Evolutionary conservation across 345 rosid species (phyloP).

Genomic region (Luvunga scandens): DNA sequence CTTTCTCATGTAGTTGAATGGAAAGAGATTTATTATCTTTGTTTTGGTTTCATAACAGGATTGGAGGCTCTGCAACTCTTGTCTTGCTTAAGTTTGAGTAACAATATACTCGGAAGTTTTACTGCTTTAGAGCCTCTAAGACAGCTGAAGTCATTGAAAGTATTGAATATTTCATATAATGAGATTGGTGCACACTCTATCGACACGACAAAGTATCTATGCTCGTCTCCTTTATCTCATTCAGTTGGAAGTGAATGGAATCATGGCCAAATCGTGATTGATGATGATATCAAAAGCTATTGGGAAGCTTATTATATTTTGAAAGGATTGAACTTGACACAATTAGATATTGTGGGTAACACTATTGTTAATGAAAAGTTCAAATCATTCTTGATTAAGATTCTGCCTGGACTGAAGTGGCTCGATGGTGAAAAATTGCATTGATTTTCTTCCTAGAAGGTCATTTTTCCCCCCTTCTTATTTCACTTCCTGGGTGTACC

Average conservation of each 20-base stretch:
- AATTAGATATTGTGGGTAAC: constrained; percentile 66
- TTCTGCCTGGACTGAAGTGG: constrained; percentile 64
- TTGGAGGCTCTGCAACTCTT: constrained; percentile 85
- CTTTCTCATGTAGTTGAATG: not conserved
- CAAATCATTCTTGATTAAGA: constrained; percentile 46
- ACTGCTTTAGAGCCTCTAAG: constrained; percentile 73
- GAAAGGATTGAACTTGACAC: constrained; percentile 58
- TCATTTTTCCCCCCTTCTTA: not conserved
- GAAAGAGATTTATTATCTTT: not conserved
- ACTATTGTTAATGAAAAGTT: constrained; percentile 57
- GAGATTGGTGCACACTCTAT: constrained; percentile 83
- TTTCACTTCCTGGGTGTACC: not conserved
- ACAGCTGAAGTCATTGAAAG: constrained; percentile 57
- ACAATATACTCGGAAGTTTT: constrained; percentile 65
- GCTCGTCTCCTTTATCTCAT: constrained; percentile 77
- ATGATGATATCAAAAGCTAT: constrained; percentile 34
- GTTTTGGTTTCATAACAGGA: constrained; percentile 39
- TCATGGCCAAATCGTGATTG: constrained; percentile 25
- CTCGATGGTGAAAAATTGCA: constrained; percentile 47
- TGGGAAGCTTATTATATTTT: constrained; percentile 72
- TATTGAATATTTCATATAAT: constrained; percentile 74
- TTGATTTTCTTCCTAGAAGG: constrained; percentile 3
- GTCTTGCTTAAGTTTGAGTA: constrained; percentile 60
- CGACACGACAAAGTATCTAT: constrained; percentile 71
- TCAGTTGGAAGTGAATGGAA: constrained; percentile 43